A percentile compares a stretch with the other conserved stretches of the same genome.
These are phyloP conservation scores for Coprinopsis sp. DNA, from an alignment of 768 basidiomycete species.

Conservation along the genomic window DNA sequence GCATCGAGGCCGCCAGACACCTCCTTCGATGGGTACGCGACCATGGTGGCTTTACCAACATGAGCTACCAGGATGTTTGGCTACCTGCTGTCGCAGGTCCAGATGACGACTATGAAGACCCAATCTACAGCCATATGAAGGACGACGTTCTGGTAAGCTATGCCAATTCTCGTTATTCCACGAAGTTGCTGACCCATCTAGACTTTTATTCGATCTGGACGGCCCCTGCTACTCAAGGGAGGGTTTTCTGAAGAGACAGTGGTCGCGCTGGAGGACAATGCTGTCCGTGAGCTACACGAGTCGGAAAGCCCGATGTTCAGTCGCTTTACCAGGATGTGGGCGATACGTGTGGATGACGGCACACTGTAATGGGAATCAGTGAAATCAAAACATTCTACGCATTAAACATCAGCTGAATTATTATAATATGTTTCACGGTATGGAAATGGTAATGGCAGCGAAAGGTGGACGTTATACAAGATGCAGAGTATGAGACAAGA, in stretches of 20 bases:
- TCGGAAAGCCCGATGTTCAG: not conserved
- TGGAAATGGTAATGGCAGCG: not conserved
- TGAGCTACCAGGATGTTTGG: slow-evolving; percentile 56
- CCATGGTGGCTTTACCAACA: slow-evolving; percentile 55
- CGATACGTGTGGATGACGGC: slow-evolving; percentile 10
- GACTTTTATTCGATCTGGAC: slow-evolving; percentile 62
- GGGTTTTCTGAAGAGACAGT: slow-evolving; percentile 43
- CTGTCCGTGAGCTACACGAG: slow-evolving; percentile 6
- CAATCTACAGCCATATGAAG: slow-evolving; percentile 35
- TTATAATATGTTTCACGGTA: slow-evolving; percentile 7
- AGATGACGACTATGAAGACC: slow-evolving; percentile 31
- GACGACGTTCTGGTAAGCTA: slow-evolving; percentile 50
- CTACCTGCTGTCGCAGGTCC: slow-evolving; percentile 53
- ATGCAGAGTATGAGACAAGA: not conserved
- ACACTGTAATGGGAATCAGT: slow-evolving; percentile 1
- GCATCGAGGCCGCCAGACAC: slow-evolving; percentile 38
- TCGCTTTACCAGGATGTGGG: slow-evolving; percentile 8
- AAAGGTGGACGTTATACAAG: not conserved
- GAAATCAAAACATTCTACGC: slow-evolving; percentile 15
- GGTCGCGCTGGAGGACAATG: slow-evolving; percentile 6
- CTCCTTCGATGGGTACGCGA: slow-evolving; percentile 43
- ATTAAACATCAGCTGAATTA: too few species aligned
- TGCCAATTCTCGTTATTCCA: slow-evolving; percentile 1
- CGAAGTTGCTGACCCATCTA: slow-evolving; percentile 19
- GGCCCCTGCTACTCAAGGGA: slow-evolving; percentile 63